phyloP scores from a whole-genome alignment of 345 rosid species.

The Brassica cretica region DNA sequence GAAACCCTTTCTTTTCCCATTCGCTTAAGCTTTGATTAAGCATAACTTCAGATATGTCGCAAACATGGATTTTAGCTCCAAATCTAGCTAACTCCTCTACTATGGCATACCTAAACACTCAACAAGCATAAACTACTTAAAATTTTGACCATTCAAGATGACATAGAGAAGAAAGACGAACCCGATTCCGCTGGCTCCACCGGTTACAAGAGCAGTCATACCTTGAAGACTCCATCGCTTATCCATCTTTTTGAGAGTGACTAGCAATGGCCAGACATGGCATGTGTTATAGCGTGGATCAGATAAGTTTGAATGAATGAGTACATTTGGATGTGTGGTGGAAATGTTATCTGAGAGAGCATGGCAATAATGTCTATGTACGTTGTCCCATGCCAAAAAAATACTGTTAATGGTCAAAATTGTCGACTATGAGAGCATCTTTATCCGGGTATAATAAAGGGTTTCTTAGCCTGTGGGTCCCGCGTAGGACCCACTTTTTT shows the following conservation, averaged over 20 bases:
- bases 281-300: background rate
- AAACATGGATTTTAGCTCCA: background rate
- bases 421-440: no score
- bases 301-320: background rate
- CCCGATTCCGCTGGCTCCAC: background rate
- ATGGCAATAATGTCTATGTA: background rate
- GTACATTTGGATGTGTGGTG: background rate
- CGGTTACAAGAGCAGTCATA: background rate
- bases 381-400: background rate
- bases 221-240: background rate
- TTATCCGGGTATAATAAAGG: no score
- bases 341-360: background rate
- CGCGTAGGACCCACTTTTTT: no score
- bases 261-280: background rate
- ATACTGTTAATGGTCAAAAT: no score
- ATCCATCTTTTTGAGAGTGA: background rate
- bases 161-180: background rate
- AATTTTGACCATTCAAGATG: background rate
- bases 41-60: background rate
- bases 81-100: background rate
- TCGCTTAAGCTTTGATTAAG: background rate
- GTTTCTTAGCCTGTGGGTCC: no score
- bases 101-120: conserved; percentile 1
- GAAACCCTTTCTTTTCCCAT: conserved; percentile 1
- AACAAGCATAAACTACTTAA: background rate